Base-by-base conservation (phyloP, 108 stramenopile species). In the Nannochloropsis gaditana region DNA sequence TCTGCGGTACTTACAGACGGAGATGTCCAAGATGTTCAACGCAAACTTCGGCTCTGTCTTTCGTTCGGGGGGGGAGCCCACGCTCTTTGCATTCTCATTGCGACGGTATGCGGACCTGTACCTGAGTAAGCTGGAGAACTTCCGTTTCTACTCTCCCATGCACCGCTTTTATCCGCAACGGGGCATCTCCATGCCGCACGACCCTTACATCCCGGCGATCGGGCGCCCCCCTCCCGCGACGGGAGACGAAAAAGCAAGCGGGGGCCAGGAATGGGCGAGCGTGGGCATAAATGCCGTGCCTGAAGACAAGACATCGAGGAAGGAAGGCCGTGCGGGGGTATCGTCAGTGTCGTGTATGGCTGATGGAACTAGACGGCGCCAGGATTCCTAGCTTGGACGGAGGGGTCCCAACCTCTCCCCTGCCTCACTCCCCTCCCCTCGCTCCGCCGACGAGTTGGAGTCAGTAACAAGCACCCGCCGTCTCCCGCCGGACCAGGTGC, bases 91-190 rank as follows among this genome's bases (percentile, higher is more conserved):
- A 11, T 91, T 90, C 45, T 89, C 86, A 73, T 83, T 91, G 59
- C 87, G 88, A 43, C 85, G 91, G 9, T 89, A 91, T 41, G 90
- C 86, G 21, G 91, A 91, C 86, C 79, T 91, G 42, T 91, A 91
- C 84, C 86, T 88, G 45, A 84, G 85, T 5, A 41, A 86, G 5
- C 73, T 90, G n/a, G 86, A 83, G 41, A 90, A 91, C 80, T 47
- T 91, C 9, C 21, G 89, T n/a, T 45, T 89, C 79, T 89, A 88
- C 45, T 82, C 81, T 41, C 81, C 85, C n/a, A 83, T 86, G 83
- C 90, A 91, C 43, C 88, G 91, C 44, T 91, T 90, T 31, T 90
- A 88, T 44, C 89, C 89, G 4, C 59, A 73, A 73, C 59, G 59
- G 8, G 59, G 59, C 5, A 73, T 81, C n/a, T 73, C 59, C 15